phyloP scores from a whole-genome alignment of 164 flowering plant genomes.

The Euptelea pleiosperma region DNA sequence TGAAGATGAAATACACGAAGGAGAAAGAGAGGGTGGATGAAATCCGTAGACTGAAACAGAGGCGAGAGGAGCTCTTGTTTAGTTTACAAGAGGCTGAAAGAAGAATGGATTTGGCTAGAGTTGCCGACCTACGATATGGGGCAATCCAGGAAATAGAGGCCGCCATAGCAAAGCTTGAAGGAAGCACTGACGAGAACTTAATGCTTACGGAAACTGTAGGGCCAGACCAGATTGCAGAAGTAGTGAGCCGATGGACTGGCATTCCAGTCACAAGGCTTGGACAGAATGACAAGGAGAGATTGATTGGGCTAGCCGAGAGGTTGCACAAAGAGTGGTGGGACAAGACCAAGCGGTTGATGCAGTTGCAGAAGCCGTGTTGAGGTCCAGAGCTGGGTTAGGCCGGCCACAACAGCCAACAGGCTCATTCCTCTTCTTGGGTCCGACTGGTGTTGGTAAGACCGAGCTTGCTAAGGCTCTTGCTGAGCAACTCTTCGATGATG shows the following conservation, averaged over 20 bases:
- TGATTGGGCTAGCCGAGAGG: slow-evolving; percentile 69
- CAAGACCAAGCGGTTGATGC: slow-evolving; percentile 79
- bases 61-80: slow-evolving; percentile 59
- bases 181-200: slow-evolving; percentile 36
- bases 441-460: slow-evolving; percentile 98
- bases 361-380: slow-evolving; percentile 83
- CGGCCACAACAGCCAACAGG: slow-evolving; percentile 90
- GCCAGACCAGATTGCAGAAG: slow-evolving; percentile 75
- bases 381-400: slow-evolving; percentile 85
- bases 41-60: slow-evolving; percentile 67
- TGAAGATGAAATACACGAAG: slow-evolving; percentile 73
- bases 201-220: slow-evolving; percentile 80
- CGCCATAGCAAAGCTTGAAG: slow-evolving; percentile 60
- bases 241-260: slow-evolving; percentile 87
- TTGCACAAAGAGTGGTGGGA: slow-evolving; percentile 80
- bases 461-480: slow-evolving; percentile 97
- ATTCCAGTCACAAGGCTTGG: slow-evolving; percentile 79
- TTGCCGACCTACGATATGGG: slow-evolving; percentile 72
- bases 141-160: slow-evolving; percentile 68
- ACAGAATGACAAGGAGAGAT: slow-evolving; percentile 60
- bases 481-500: slow-evolving; percentile 93
- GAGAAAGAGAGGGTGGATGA: slow-evolving; percentile 87
- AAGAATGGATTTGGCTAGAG: slow-evolving; percentile 79
- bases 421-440: slow-evolving; percentile 84
- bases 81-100: slow-evolving; percentile 84